Evolutionary conservation across 805 yeast genomes (phyloP).

Genomic region (Wickerhamomyces silvicola): DNA sequence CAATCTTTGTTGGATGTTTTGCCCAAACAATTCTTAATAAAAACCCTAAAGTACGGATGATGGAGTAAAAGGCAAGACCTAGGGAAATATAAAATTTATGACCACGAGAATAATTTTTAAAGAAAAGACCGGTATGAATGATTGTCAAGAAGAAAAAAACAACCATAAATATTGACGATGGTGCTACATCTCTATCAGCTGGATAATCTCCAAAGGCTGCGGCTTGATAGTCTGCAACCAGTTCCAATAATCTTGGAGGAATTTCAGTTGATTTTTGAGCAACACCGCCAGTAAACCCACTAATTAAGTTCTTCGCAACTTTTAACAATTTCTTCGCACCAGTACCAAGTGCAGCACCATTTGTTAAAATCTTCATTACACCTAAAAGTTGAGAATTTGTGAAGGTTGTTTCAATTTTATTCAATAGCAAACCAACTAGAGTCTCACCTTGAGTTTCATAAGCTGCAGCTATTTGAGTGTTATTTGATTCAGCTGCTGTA

Average conservation of each 20-base stretch:
- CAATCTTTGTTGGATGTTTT: constrained; percentile 35
- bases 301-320: constrained; percentile 12
- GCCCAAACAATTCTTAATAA: constrained; percentile 57
- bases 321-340: constrained; percentile 18
- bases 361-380: constrained; percentile 14
- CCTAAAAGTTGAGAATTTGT: constrained; percentile 19
- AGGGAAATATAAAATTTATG: constrained; percentile 53
- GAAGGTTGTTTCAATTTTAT: constrained; percentile 14
- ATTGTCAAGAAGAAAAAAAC: constrained; percentile 42
- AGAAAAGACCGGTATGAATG: constrained; percentile 39
- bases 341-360: constrained; percentile 23
- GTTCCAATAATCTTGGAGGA: constrained; percentile 12
- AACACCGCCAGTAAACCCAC: constrained; percentile 16
- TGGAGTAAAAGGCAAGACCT: constrained; percentile 48
- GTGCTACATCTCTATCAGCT: constrained; percentile 43
- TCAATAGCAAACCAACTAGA: constrained; percentile 13
- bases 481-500: constrained; percentile 9
- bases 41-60: constrained; percentile 53
- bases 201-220: constrained; percentile 65
- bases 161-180: constrained; percentile 51
- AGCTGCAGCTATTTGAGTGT: constrained; percentile 3
- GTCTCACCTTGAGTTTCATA: constrained; percentile 8
- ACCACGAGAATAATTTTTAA: constrained; percentile 43
- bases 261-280: constrained; percentile 3
- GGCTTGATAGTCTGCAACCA: constrained; percentile 31